phyloP scores from a whole-genome alignment of 345 rosid species.

The Melaleuca alternifolia region DNA sequence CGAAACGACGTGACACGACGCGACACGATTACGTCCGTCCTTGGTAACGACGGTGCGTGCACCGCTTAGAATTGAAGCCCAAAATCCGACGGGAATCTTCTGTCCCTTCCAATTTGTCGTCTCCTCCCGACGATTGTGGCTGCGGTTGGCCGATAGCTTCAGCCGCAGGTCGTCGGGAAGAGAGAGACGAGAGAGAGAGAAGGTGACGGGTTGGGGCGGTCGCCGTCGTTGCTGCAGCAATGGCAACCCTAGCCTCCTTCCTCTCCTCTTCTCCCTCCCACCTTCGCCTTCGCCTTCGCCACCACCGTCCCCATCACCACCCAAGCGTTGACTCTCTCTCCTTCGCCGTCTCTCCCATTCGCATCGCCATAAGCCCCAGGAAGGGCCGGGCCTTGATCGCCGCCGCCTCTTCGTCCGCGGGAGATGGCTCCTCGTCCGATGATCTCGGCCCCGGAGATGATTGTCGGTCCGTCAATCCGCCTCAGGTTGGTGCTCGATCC shows the following conservation, averaged over 20 bases:
- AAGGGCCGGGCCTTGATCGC: conserved; percentile 14
- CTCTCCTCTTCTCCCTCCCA: conserved; percentile 15
- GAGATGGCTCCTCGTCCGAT: conserved; percentile 20
- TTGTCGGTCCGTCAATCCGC: conserved; percentile 15
- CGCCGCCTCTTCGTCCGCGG: conserved; percentile 19
- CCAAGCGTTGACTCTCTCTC: background rate
- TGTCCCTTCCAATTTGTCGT: background rate
- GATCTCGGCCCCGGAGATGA: conserved; percentile 25
- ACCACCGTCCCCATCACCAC: background rate
- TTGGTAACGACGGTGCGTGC: too few relatives aligned
- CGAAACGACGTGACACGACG: too few relatives aligned
- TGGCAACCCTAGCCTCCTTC: conserved; percentile 26
- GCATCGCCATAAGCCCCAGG: conserved; percentile 6
- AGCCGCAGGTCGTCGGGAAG: background rate
- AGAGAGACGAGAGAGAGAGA: background rate
- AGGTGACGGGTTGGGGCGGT: conserved; percentile 1
- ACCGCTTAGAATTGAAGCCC: too few relatives aligned
- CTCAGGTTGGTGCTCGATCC: conserved; percentile 28
- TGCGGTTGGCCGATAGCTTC: background rate
- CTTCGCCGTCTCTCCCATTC: background rate
- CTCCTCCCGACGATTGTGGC: background rate
- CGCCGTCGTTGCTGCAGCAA: conserved; percentile 5
- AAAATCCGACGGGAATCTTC: too few relatives aligned
- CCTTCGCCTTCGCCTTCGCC: conserved; percentile 7
- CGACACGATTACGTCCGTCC: too few relatives aligned